Percentiles rank a stretch among this genome's conserved stretches.
phyloP scores from a whole-genome alignment of 192 early-diverging fungal species.

The Coemansia biformis region DNA sequence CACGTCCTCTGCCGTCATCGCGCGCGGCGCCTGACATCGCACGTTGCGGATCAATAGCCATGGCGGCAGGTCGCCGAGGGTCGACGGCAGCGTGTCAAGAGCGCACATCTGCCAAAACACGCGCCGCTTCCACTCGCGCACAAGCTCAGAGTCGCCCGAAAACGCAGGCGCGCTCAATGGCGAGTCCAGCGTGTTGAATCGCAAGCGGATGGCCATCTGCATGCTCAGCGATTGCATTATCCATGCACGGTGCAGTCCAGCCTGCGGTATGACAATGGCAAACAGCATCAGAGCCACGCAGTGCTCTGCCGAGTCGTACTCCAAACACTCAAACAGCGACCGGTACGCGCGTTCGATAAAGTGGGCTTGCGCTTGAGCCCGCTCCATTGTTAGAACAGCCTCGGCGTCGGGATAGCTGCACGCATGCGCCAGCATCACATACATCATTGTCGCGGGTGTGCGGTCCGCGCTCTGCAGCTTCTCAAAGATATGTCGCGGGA shows the following conservation, averaged over 20 bases:
- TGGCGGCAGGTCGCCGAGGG: slow-evolving; percentile 36
- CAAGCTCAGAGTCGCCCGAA: slow-evolving; percentile 17
- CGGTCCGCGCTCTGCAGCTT: slow-evolving; percentile 19
- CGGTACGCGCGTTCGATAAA: slow-evolving; percentile 47
- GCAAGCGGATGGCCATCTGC: slow-evolving; percentile 48
- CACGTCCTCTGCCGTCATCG: slow-evolving; percentile 3
- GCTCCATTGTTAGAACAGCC: slow-evolving; percentile 9
- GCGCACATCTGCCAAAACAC: slow-evolving; percentile 51
- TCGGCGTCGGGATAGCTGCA: slow-evolving; percentile 26
- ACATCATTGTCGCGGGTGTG: slow-evolving; percentile 26
- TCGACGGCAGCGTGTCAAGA: slow-evolving; percentile 29
- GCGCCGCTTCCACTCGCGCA: slow-evolving; percentile 45
- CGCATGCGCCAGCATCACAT: slow-evolving; percentile 43
- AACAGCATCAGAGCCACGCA: slow-evolving; percentile 43
- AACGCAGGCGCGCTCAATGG: slow-evolving; percentile 29
- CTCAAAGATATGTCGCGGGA: slow-evolving; percentile 35
- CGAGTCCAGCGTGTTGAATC: slow-evolving; percentile 44
- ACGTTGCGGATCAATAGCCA: slow-evolving; percentile 25
- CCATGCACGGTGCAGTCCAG: slow-evolving; percentile 46
- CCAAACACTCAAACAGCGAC: slow-evolving; percentile 38
- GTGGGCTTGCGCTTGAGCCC: slow-evolving; percentile 14
- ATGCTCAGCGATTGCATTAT: slow-evolving; percentile 46
- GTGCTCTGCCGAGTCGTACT: slow-evolving; percentile 46
- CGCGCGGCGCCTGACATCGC: slow-evolving; percentile 30
- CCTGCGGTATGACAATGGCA: slow-evolving; percentile 32